Conservation (phyloP, 169 alveolate species). For the Perkinsus olseni region DNA sequence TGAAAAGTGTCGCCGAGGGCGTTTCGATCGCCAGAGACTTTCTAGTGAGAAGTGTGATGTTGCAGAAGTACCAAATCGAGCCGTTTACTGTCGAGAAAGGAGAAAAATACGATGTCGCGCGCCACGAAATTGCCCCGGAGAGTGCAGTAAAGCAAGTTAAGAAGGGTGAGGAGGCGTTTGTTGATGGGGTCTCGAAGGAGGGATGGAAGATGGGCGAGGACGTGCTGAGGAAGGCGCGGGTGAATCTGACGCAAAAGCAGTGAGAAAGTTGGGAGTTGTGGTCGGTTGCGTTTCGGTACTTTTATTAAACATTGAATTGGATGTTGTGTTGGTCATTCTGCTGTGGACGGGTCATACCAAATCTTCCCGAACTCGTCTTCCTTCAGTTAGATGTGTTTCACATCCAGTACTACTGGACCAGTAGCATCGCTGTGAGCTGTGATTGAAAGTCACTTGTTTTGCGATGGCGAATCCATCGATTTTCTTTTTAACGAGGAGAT, state of each 20-base stretch:
- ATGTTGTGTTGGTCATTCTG: background rate
- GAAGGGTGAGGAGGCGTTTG: background rate
- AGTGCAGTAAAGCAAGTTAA: background rate
- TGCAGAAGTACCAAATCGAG: background rate
- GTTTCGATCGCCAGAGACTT: background rate
- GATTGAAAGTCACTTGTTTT: no score
- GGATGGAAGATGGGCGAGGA: background rate
- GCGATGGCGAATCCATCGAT: no score
- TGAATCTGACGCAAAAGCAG: background rate
- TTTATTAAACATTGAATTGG: background rate
- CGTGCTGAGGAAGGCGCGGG: background rate
- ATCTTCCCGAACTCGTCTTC: no score
- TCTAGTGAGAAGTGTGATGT: background rate
- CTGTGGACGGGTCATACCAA: background rate
- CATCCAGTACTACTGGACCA: no score
- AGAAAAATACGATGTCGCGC: background rate
- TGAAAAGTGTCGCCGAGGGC: background rate
- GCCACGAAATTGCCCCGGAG: background rate
- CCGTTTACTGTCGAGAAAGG: background rate
- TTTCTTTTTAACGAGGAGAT: no score
- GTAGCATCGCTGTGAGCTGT: no score
- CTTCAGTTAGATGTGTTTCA: no score
- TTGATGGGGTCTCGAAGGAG: background rate
- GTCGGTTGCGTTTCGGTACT: background rate
- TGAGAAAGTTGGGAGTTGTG: background rate